Base-by-base conservation (phyloP, 495 filamentous ascomycete genomes). In the Hypoxylon crocopeplum region DNA sequence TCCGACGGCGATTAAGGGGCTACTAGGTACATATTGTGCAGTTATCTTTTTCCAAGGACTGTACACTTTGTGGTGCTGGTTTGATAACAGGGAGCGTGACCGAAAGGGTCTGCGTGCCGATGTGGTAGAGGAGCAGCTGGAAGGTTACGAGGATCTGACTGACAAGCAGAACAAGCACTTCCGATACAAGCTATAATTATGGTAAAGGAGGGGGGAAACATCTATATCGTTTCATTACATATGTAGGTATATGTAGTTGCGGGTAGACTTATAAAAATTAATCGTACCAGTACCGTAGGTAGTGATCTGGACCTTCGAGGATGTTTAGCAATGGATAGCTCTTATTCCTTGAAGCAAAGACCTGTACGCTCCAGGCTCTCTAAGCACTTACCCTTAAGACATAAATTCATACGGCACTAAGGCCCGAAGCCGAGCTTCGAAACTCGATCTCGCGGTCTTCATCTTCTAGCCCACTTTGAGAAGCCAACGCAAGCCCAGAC, bases 101-200 rank as follows among this genome's bases (percentile, higher is more conserved):
- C 27, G 39, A 29, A 6, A 56, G 16, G 64, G 48, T 15, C 46
- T 22, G 20, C 54, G 30, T 16, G 34, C 47, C 2, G 59, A 53
- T 5, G 47, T 22, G 5, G 38, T 52, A 25, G 64, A 67, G 15
- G 55, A 64, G 47, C n/a, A 40, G 13, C 19, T 67, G 10, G 64
- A 64, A 21, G 69, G 63, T 5, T 71, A 70, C 39, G 66, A 66
- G 51, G 69, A 73, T 59, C 39, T 73, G 32, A 73, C 70, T 3
- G 70, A 73, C 46, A 69, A 68, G 47, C 49, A 71, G 52, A 69
- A 73, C 25, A 69, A 66, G 50, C 55, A 68, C 38, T 73, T 71
- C 48, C 54, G 70, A 22, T 71, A 73, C 20, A 62, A 44, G 27
- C 46, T 67, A 22, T 64, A 7, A 58, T 7, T 7, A 20, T 12